A percentile compares a stretch with the other conserved stretches of the same genome.
Conservation (phyloP, 148 eudicot species). For the Pharnaceum exiguum region DNA sequence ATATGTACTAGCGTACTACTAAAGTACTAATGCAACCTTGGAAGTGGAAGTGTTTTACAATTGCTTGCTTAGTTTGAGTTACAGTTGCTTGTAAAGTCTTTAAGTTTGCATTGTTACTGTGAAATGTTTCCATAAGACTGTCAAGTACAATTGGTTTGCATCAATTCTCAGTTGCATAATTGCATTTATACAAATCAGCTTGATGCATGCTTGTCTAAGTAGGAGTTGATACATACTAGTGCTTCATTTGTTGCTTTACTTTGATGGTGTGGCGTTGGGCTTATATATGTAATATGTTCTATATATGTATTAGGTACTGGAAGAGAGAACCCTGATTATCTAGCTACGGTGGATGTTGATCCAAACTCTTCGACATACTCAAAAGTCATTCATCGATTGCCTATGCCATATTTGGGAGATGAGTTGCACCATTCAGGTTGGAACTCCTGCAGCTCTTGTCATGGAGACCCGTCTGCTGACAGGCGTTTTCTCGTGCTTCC, state of each 20-base stretch:
- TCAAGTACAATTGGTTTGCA: too few species aligned
- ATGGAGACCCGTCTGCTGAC: constrained; percentile 71
- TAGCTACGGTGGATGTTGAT: constrained; percentile 86
- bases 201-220: too few species aligned
- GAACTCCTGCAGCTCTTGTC: constrained; percentile 99
- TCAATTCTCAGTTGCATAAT: too few species aligned
- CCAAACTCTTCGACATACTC: constrained; percentile 75
- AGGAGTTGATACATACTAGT: too few species aligned
- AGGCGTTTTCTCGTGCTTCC: constrained; percentile 89
- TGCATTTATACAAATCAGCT: too few species aligned
- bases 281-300: neutral
- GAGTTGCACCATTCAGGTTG: constrained; percentile 97
- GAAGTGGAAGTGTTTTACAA: too few species aligned
- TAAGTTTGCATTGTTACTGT: too few species aligned
- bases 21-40: too few species aligned
- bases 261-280: neutral
- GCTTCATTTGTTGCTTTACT: neutral
- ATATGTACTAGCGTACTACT: too few species aligned
- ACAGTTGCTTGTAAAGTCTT: too few species aligned
- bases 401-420: constrained; percentile 76
- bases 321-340: constrained; percentile 84
- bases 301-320: constrained; percentile 60
- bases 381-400: constrained; percentile 79
- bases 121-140: too few species aligned
- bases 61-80: too few species aligned